Percentiles rank a stretch among this genome's conserved stretches.
Conservation (phyloP, 192 early-diverging fungal species). For the Lunasporangiospora selenospora region DNA sequence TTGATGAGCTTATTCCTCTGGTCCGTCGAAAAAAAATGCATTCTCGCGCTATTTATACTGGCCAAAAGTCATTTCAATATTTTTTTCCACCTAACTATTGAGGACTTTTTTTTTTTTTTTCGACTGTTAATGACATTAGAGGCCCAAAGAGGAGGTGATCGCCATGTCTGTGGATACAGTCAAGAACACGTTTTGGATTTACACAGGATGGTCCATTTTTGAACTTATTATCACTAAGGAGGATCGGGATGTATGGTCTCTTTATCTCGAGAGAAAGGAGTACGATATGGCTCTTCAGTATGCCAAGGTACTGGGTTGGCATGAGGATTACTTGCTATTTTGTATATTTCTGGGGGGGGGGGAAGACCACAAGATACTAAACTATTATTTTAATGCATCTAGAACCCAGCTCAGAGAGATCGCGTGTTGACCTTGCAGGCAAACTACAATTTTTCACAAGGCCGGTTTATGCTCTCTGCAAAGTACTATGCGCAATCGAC, state of each 20-base stretch:
- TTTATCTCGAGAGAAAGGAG: slow-evolving; percentile 81
- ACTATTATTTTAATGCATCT: slow-evolving; percentile 1
- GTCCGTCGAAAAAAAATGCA: slow-evolving; percentile 44
- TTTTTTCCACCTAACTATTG: neutral
- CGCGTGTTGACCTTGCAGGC: slow-evolving; percentile 85
- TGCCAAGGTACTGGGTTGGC: slow-evolving; percentile 64
- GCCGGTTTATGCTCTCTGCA: slow-evolving; percentile 78
- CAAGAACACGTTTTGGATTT: slow-evolving; percentile 93
- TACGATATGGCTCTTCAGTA: slow-evolving; percentile 85
- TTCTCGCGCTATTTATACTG: neutral
- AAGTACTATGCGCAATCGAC: slow-evolving; percentile 85
- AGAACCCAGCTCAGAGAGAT: slow-evolving; percentile 78
- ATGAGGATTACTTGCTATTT: neutral
- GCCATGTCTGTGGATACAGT: slow-evolving; percentile 76
- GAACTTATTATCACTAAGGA: slow-evolving; percentile 94
- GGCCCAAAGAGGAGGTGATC: slow-evolving; percentile 64
- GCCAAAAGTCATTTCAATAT: slow-evolving; percentile 1
- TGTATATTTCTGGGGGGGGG: no score
- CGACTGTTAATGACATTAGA: slow-evolving; percentile 36
- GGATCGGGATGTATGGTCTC: slow-evolving; percentile 93
- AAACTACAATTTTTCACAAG: slow-evolving; percentile 80
- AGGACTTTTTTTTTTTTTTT: neutral
- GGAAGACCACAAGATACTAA: no score
- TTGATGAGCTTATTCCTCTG: slow-evolving; percentile 79
- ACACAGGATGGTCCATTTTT: slow-evolving; percentile 81